phyloP scores from a whole-genome alignment of 129 eudicot genomes.

The Flaveria trinervia region DNA sequence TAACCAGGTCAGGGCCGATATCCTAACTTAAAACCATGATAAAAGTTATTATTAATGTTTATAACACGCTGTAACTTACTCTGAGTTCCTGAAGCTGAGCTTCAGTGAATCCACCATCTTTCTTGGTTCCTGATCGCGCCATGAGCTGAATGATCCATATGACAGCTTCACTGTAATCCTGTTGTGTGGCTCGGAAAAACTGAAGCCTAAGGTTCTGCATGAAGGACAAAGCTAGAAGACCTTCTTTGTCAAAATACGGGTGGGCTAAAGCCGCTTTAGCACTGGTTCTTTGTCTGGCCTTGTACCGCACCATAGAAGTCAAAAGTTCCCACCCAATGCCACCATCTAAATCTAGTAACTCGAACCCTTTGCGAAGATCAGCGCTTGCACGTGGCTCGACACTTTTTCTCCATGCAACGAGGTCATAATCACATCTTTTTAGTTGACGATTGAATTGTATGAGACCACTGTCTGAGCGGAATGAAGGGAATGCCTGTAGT shows the following conservation, averaged over 20 bases:
- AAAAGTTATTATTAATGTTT: neutral
- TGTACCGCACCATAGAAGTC: slow-evolving; percentile 89
- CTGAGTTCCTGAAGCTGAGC: slow-evolving; percentile 84
- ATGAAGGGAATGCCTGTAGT: slow-evolving; percentile 75
- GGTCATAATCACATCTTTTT: slow-evolving; percentile 82
- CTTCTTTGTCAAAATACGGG: slow-evolving; percentile 90
- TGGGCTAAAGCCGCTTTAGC: slow-evolving; percentile 93
- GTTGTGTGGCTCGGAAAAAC: slow-evolving; percentile 77
- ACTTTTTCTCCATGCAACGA: slow-evolving; percentile 74
- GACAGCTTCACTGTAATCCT: slow-evolving; percentile 89
- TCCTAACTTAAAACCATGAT: neutral
- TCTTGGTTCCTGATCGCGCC: slow-evolving; percentile 94
- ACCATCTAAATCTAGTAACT: slow-evolving; percentile 82
- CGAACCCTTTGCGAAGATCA: slow-evolving; percentile 86
- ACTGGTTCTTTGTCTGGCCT: slow-evolving; percentile 87
- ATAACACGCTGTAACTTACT: slow-evolving; percentile 39
- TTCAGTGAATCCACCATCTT: slow-evolving; percentile 98
- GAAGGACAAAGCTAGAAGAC: slow-evolving; percentile 73
- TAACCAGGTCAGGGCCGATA: too few relatives aligned
- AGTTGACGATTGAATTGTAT: slow-evolving; percentile 97
- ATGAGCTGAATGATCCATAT: slow-evolving; percentile 75
- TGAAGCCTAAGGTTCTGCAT: slow-evolving; percentile 83
- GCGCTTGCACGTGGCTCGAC: slow-evolving; percentile 89
- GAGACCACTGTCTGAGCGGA: slow-evolving; percentile 75
- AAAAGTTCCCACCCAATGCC: slow-evolving; percentile 98